Evolutionary conservation across 2,329 filamentous ascomycete genomes (phyloP).

Genomic region (Tolypocladium ophioglossoides): DNA sequence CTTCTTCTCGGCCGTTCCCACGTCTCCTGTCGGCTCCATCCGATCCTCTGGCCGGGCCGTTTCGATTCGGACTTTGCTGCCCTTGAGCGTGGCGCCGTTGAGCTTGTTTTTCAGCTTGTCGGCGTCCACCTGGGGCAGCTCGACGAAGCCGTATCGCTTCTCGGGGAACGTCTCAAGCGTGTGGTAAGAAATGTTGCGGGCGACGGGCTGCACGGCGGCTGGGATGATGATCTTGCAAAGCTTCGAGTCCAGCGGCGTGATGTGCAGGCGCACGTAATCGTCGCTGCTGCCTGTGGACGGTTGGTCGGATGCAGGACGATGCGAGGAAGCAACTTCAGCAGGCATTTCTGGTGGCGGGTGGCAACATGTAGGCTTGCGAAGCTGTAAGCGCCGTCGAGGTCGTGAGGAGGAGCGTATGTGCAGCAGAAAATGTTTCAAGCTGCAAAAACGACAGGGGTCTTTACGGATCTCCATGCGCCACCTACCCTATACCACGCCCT

Average conservation of each 20-base stretch:
- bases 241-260: slow-evolving; percentile 71
- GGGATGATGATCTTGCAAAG: slow-evolving; percentile 65
- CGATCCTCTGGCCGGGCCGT: slow-evolving; percentile 54
- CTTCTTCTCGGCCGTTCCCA: slow-evolving; percentile 17
- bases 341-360: slow-evolving; percentile 11
- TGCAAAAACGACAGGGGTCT: neutral
- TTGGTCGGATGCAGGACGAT: neutral
- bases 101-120: slow-evolving; percentile 89
- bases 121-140: slow-evolving; percentile 69
- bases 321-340: slow-evolving; percentile 6
- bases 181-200: slow-evolving; percentile 83
- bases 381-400: neutral
- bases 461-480: too few species aligned
- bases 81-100: slow-evolving; percentile 75
- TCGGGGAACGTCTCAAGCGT: slow-evolving; percentile 80
- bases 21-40: slow-evolving; percentile 21
- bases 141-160: slow-evolving; percentile 79
- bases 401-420: neutral
- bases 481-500: neutral
- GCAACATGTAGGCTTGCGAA: neutral
- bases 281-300: slow-evolving; percentile 6
- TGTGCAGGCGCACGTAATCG: slow-evolving; percentile 52
- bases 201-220: slow-evolving; percentile 51
- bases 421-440: neutral
- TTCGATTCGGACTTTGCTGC: slow-evolving; percentile 75